Evolutionary conservation across 2,329 filamentous ascomycete species (phyloP).

Genomic region (Ilyonectria mors-panacis): DNA sequence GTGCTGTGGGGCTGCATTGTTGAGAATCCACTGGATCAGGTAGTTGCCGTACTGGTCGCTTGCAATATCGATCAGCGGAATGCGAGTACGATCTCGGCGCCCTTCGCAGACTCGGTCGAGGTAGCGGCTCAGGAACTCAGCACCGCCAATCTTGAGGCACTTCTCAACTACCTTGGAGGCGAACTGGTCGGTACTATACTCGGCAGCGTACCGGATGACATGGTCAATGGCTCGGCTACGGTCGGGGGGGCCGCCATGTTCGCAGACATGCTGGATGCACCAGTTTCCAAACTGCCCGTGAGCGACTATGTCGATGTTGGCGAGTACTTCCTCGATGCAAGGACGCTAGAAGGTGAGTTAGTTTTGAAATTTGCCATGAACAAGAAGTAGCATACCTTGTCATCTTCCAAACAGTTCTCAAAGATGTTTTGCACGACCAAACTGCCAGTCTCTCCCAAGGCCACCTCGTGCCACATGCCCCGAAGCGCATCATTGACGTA

Average conservation of each 20-base stretch:
- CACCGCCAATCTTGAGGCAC: conserved; percentile 95
- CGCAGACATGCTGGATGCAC: conserved; percentile 99
- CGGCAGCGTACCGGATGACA: conserved; percentile 91
- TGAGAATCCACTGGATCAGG: conserved; percentile 96
- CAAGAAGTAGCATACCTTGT: conserved; percentile 79
- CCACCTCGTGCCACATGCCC: conserved; percentile 99
- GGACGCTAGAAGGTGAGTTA: conserved; percentile 76
- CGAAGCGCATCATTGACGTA: conserved; percentile 95
- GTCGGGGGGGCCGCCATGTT: conserved; percentile 92
- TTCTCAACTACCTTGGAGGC: conserved; percentile 99
- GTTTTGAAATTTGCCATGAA: conserved; percentile 1
- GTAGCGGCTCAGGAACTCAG: conserved; percentile 92
- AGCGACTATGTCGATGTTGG: conserved; percentile 95
- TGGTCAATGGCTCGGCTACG: conserved; percentile 95
- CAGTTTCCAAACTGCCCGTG: conserved; percentile 99
- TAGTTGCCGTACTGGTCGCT: conserved; percentile 99
- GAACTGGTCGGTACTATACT: conserved; percentile 99
- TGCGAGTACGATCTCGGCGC: conserved; percentile 90
- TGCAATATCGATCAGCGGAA: conserved; percentile 97
- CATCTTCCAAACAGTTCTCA: conserved; percentile 98
- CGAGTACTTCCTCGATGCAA: conserved; percentile 95
- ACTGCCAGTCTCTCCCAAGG: conserved; percentile 95
- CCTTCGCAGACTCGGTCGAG: conserved; percentile 95
- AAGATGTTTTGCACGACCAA: conserved; percentile 99
- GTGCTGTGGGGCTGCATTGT: conserved; percentile 88